These are phyloP conservation scores for Hirschioporus abietinus DNA, from an alignment of 768 basidiomycete genomes.

Conservation along the genomic window DNA sequence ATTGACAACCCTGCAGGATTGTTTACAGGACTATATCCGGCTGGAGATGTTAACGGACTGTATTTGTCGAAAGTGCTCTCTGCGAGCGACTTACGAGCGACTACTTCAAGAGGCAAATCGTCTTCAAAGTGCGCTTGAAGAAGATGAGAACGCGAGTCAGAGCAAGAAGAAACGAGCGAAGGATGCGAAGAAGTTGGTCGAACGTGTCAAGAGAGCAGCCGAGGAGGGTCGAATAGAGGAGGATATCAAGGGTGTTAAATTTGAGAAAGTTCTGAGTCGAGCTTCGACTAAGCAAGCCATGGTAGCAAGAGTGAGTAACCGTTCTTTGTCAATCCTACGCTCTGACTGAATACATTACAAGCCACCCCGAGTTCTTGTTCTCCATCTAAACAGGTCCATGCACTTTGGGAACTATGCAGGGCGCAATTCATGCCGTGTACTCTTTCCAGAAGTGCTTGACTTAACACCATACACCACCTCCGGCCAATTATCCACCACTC, in stretches of 20 bases:
- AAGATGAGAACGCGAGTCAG: conserved; percentile 41
- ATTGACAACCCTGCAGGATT: conserved; percentile 51
- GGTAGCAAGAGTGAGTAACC: conserved; percentile 69
- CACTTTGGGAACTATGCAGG: conserved; percentile 70
- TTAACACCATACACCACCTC: conserved; percentile 85
- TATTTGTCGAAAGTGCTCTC: conserved; percentile 86
- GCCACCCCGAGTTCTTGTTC: conserved; percentile 80
- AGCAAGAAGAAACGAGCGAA: conserved; percentile 75
- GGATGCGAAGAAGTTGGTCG: conserved; percentile 63
- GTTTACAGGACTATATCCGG: conserved; percentile 83
- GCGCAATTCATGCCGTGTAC: conserved; percentile 79
- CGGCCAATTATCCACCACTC: conserved; percentile 65
- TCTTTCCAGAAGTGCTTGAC: conserved; percentile 86
- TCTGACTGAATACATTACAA: conserved; percentile 23
- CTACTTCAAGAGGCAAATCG: conserved; percentile 58
- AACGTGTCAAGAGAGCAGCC: conserved; percentile 54
- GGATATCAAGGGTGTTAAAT: conserved; percentile 71
- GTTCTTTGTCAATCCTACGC: conserved; percentile 1
- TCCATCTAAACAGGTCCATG: conserved; percentile 90
- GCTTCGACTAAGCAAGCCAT: conserved; percentile 89
- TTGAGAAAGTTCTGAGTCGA: conserved; percentile 71
- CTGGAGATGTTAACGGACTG: conserved; percentile 89
- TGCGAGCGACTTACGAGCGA: conserved; percentile 67
- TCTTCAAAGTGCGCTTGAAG: conserved; percentile 36
- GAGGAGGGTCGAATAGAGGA: conserved; percentile 78